Conservation (phyloP, 495 filamentous ascomycete genomes). For the Lindgomyces ingoldianus region DNA sequence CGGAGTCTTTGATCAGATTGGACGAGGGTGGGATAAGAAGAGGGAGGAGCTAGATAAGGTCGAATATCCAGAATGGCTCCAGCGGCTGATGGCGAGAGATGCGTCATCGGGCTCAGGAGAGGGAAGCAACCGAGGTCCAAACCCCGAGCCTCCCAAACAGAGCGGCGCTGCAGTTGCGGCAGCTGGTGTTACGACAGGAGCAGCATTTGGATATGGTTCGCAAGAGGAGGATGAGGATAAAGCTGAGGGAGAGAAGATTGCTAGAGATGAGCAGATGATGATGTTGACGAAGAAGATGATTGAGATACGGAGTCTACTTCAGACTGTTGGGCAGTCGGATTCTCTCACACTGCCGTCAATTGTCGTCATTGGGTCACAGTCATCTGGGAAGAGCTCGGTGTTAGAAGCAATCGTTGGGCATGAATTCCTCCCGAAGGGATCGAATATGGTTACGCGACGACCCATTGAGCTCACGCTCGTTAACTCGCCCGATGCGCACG, state of each 20-base stretch:
- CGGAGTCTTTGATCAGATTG: conserved; percentile 74
- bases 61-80: conserved; percentile 83
- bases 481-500: conserved; percentile 87
- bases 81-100: conserved; percentile 65
- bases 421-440: conserved; percentile 95
- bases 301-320: conserved; percentile 89
- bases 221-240: conserved; percentile 64
- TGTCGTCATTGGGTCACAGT: conserved; percentile 97
- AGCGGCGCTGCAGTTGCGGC: conserved; percentile 56
- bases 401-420: conserved; percentile 97
- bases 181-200: conserved; percentile 60
- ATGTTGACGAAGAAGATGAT: conserved; percentile 99
- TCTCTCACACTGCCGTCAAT: conserved; percentile 89
- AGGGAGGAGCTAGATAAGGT: conserved; percentile 61
- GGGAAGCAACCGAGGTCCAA: conserved; percentile 46
- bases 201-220: conserved; percentile 74
- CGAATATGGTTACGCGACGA: conserved; percentile 96
- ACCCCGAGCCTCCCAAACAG: conserved; percentile 63
- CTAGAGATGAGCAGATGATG: conserved; percentile 99
- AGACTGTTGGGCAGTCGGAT: conserved; percentile 86
- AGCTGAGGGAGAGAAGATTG: conserved; percentile 53
- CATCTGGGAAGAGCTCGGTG: conserved; percentile 96
- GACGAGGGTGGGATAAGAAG: conserved; percentile 78
- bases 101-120: conserved; percentile 43
- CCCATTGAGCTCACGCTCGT: conserved; percentile 96